Conservation (phyloP, 2,329 filamentous ascomycete species). For the Biscogniauxia mediterranea region DNA sequence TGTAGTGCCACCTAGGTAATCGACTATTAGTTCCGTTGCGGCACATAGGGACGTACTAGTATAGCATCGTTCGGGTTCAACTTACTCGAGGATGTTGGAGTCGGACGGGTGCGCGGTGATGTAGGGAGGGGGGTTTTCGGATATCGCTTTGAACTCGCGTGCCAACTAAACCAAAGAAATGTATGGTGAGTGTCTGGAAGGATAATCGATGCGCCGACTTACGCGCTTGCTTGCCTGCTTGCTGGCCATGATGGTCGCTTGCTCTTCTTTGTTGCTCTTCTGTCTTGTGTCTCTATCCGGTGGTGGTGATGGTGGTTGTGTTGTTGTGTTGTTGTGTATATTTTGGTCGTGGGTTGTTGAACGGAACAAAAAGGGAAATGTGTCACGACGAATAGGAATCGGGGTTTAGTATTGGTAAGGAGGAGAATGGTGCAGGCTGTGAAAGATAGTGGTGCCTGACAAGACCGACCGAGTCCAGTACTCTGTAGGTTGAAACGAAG, state of each 20-base stretch:
- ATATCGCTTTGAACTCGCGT: slow-evolving; percentile 61
- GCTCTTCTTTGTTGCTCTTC: no score
- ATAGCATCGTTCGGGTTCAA: slow-evolving; percentile 12
- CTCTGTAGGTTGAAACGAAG: not conserved
- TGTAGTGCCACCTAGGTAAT: slow-evolving; percentile 86
- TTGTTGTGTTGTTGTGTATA: not conserved
- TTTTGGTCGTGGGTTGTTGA: not conserved
- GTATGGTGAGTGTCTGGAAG: slow-evolving; percentile 22
- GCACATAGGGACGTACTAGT: slow-evolving; percentile 3
- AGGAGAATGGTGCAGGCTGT: no score
- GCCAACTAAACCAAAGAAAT: slow-evolving; percentile 45
- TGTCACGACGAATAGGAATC: slow-evolving; percentile 12
- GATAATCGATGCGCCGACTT: slow-evolving; percentile 29
- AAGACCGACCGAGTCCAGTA: not conserved
- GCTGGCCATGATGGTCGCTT: slow-evolving; percentile 57
- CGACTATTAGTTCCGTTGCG: slow-evolving; percentile 7
- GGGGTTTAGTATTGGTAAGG: not conserved
- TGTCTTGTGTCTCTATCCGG: no score
- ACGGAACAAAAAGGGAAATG: slow-evolving; percentile 14
- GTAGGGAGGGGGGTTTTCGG: slow-evolving; percentile 79
- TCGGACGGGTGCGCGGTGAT: slow-evolving; percentile 89
- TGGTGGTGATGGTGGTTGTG: no score
- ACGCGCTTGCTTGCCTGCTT: slow-evolving; percentile 72
- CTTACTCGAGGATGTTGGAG: slow-evolving; percentile 83
- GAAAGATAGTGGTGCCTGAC: not conserved